Base-by-base conservation (phyloP, 805 yeast genomes). In the Candida odintsovae region DNA sequence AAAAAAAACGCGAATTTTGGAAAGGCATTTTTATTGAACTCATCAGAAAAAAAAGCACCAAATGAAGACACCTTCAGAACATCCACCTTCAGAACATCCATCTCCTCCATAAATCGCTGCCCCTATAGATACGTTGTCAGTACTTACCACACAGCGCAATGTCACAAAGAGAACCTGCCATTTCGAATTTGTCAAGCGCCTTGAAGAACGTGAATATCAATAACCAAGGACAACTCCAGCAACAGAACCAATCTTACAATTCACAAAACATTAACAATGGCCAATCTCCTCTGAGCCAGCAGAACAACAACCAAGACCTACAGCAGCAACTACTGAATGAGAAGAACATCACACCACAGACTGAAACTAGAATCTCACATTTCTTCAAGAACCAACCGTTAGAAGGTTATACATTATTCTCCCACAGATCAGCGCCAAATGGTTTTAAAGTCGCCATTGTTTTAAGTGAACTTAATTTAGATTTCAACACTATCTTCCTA, bases 371-470 rank as follows among this genome's bases (percentile, higher is more conserved):
- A 51, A 77, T 89, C 44, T 74, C 84, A 25, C 73, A 77, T 51
- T 89, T 87, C 63, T 84, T 88, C 61, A 79, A 77, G 53, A 82
- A 83, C 58, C 85, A 82, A 54, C 95, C 96, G 11, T 66, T 75
- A 18, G 85, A 82, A 52, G 97, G 97, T 1, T 87, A 78, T 64
- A 88, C 96, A 1, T 71, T 90, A 41, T 89, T 78, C 53, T 86
- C 78, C 58, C 95, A 67, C 80, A 83, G 95, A 55, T 83, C 92
- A 4, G 97, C 97, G 1, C 97, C 97, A 23, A 90, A 90, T 66
- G 97, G 97, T 2, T 90, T 88, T 73, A 92, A 94, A 67, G 96
- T 92, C 15, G 96, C 97, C 23, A 89, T 90, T 40, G 83, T 89
- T 26, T 71, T 94, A 49, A 79, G 89, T 48, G 98, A 92, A 65